Conservation (phyloP, 2,329 filamentous ascomycete genomes). For the Magnaporthales sp. region DNA sequence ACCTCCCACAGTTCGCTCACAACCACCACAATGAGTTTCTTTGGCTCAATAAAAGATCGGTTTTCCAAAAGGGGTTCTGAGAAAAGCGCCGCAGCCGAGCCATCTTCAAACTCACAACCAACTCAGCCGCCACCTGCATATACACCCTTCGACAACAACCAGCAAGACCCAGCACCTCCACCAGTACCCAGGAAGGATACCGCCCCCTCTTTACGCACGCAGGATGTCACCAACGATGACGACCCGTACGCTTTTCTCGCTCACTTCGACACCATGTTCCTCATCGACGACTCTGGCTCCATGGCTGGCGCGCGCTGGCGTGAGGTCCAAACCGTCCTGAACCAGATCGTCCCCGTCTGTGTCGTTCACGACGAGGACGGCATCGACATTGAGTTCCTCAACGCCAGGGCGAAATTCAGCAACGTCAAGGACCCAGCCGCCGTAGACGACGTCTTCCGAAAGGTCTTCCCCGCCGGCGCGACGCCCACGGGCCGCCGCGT, state of each 20-base stretch:
- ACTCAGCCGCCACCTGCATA: background rate
- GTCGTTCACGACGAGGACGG: constrained; percentile 72
- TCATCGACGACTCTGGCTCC: constrained; percentile 86
- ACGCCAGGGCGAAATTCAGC: constrained; percentile 57
- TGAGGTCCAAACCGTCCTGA: constrained; percentile 63
- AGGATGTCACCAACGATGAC: constrained; percentile 36
- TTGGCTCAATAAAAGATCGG: background rate
- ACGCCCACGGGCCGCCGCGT: constrained; percentile 73
- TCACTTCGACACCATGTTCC: constrained; percentile 77
- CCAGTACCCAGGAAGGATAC: background rate
- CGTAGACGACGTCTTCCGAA: constrained; percentile 63
- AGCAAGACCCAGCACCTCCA: too few relatives aligned
- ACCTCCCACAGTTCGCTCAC: background rate
- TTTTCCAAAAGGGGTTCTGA: background rate
- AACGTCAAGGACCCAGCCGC: constrained; percentile 49
- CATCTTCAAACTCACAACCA: background rate
- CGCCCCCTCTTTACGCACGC: constrained; percentile 7
- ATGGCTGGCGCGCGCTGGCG: constrained; percentile 74
- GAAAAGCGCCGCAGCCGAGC: background rate
- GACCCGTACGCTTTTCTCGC: constrained; percentile 69
- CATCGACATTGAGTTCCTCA: constrained; percentile 87
- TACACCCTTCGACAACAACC: background rate
- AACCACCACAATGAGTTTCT: background rate
- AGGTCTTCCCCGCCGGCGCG: constrained; percentile 51
- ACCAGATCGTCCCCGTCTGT: constrained; percentile 73